These are phyloP conservation scores for Coemansia sp. DNA, from an alignment of 192 early-diverging fungal genomes.

Conservation along the genomic window DNA sequence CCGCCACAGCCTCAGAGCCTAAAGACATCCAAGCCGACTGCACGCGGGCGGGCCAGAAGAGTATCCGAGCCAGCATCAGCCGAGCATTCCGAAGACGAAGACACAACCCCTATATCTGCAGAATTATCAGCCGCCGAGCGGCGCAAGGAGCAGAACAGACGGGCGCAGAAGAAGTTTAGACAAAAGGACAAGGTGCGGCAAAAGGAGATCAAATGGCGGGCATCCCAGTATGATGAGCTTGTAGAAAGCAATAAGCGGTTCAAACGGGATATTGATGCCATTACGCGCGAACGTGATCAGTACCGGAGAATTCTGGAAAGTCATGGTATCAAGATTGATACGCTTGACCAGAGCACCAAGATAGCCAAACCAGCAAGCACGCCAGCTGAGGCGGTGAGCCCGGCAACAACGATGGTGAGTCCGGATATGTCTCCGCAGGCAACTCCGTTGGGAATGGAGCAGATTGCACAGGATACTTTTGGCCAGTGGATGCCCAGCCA, in stretches of 20 bases:
- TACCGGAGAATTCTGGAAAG: slow-evolving; percentile 40
- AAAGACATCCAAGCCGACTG: not conserved
- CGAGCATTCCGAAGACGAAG: slow-evolving; percentile 21
- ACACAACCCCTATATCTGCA: slow-evolving; percentile 13
- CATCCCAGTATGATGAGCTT: slow-evolving; percentile 50
- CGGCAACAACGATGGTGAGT: slow-evolving; percentile 15
- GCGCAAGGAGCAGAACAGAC: slow-evolving; percentile 52
- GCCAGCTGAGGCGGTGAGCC: not conserved
- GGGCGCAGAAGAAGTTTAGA: slow-evolving; percentile 55
- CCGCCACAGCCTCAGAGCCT: not conserved
- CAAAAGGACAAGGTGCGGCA: slow-evolving; percentile 57
- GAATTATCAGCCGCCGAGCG: slow-evolving; percentile 45
- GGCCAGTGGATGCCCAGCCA: slow-evolving; percentile 13
- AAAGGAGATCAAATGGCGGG: slow-evolving; percentile 55
- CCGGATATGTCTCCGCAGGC: slow-evolving; percentile 10
- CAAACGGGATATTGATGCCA: slow-evolving; percentile 43
- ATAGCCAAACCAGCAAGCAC: not conserved
- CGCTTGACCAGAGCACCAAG: slow-evolving; percentile 7
- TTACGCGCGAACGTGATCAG: slow-evolving; percentile 44
- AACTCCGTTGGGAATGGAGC: slow-evolving; percentile 33
- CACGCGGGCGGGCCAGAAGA: slow-evolving; percentile 13
- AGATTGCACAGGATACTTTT: slow-evolving; percentile 48
- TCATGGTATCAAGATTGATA: slow-evolving; percentile 30
- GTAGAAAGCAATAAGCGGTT: slow-evolving; percentile 51
- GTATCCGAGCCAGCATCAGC: not conserved